Evolutionary conservation across 331 rosid species (phyloP).

Genomic region (Rhamnella rubrinervis): DNA sequence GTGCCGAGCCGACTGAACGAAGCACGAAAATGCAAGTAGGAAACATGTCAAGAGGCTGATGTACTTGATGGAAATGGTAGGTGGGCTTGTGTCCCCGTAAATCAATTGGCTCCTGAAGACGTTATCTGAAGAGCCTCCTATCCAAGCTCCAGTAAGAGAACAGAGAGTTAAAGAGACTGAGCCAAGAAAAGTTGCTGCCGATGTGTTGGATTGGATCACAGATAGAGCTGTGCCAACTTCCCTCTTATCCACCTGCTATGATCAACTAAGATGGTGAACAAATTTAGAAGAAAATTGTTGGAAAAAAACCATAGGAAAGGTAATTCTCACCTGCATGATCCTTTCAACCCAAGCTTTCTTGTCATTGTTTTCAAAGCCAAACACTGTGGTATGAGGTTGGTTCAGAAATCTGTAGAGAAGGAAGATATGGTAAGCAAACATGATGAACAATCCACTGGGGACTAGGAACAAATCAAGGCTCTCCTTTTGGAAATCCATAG

Average conservation of each 20-base stretch:
- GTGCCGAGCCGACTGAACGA: slow-evolving; percentile 68
- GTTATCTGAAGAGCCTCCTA: slow-evolving; percentile 39
- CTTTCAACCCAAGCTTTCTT: slow-evolving; percentile 66
- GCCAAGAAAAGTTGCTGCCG: slow-evolving; percentile 62
- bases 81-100: slow-evolving; percentile 59
- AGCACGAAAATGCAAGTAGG: slow-evolving; percentile 68
- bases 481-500: slow-evolving; percentile 51
- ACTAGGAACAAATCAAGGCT: slow-evolving; percentile 68
- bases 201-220: slow-evolving; percentile 49
- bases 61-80: slow-evolving; percentile 56
- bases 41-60: slow-evolving; percentile 55
- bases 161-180: slow-evolving; percentile 64
- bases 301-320: background rate
- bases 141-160: slow-evolving; percentile 81
- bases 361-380: slow-evolving; percentile 78
- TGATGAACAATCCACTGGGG: slow-evolving; percentile 59
- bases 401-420: slow-evolving; percentile 59
- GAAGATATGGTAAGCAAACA: slow-evolving; percentile 62
- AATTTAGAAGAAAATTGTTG: background rate
- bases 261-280: background rate
- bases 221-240: slow-evolving; percentile 42
- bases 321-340: slow-evolving; percentile 56
- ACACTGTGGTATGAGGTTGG: slow-evolving; percentile 64
- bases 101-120: slow-evolving; percentile 45
- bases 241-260: slow-evolving; percentile 38